These are phyloP conservation scores for Linnemannia hyalina DNA, from an alignment of 192 early-diverging fungal species.

Conservation along the genomic window DNA sequence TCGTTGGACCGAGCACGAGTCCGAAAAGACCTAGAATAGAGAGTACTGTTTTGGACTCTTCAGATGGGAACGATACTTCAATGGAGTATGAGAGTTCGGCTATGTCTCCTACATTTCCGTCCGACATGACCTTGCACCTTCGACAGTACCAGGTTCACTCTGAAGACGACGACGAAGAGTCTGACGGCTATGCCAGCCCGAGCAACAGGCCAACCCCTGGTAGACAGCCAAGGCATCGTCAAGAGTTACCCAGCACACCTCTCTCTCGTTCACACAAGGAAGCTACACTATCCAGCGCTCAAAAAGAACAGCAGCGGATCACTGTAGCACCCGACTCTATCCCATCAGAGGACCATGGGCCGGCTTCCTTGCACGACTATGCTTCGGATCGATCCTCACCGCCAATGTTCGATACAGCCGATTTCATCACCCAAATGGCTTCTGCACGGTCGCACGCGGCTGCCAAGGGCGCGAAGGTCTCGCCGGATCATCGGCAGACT, in stretches of 20 bases:
- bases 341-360: background rate
- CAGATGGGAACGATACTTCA: conserved; percentile 8
- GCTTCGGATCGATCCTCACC: conserved; percentile 46
- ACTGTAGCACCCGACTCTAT: background rate
- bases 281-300: background rate
- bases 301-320: background rate
- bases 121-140: conserved; percentile 35
- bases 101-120: conserved; percentile 44
- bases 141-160: conserved; percentile 2
- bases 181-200: background rate
- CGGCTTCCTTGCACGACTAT: background rate
- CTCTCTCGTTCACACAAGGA: background rate
- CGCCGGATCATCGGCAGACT: background rate
- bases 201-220: background rate
- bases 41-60: background rate
- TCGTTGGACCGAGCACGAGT: background rate
- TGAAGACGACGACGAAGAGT: conserved; percentile 25
- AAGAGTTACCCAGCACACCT: background rate
- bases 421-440: background rate
- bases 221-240: background rate
- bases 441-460: background rate
- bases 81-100: background rate
- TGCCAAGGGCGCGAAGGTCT: too few species aligned
- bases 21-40: background rate
- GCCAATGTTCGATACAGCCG: conserved; percentile 41